Evolutionary conservation across 352 stramenopile genomes (phyloP), one percentile per base, ranked within the genome.

Genomic region (Pythium pyrilobum): DNA sequence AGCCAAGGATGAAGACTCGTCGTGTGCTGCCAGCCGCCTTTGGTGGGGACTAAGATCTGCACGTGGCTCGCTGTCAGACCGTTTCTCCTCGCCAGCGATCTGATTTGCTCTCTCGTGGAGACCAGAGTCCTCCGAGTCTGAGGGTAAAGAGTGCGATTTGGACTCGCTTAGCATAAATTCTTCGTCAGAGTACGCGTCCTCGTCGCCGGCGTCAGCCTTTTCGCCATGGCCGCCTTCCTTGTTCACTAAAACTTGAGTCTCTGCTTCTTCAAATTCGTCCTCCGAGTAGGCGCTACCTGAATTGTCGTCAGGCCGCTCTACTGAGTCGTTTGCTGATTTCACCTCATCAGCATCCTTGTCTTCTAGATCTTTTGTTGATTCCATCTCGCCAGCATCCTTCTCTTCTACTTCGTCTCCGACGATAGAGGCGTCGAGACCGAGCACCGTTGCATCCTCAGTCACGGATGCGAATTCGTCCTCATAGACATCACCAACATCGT

Each of bases 131-230:
- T 32, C 20, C 12, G 39, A 45, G 39, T 32, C 23, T 32, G 39
- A 10, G 21, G 51, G 31, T 20, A 33, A 12, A 20, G 34, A 23
- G 18, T 18, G 36, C 3, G 27, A 45, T 37, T 11, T 15, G 15
- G 9, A 7, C 2, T 53, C 18, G 6, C 40, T 51, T 12, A 33
- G 23, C 33, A 73, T 71, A 33, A 84, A 86, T 7, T 67, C 73
- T 27, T 81, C 75, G 27, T 81, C 67, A 11, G 66, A 69, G 9
- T 63, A 39, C 32, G 39, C 5, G 3, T 52, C 42, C 5, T 60
- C 46, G 3, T 56, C 50, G 15, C 60, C 61, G 1, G 56, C 62
- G 18, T 34, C 16, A 23, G 11, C 24, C 4, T 32, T n/a, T n/a
- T n/a, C n/a, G n/a, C n/a, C n/a, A n/a, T n/a, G n/a, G n/a, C n/a